A percentile compares a stretch with the other conserved stretches of the same genome.
These are phyloP conservation scores for Gypsophila paniculata DNA, from an alignment of 179 eudicot species.

Conservation along the genomic window DNA sequence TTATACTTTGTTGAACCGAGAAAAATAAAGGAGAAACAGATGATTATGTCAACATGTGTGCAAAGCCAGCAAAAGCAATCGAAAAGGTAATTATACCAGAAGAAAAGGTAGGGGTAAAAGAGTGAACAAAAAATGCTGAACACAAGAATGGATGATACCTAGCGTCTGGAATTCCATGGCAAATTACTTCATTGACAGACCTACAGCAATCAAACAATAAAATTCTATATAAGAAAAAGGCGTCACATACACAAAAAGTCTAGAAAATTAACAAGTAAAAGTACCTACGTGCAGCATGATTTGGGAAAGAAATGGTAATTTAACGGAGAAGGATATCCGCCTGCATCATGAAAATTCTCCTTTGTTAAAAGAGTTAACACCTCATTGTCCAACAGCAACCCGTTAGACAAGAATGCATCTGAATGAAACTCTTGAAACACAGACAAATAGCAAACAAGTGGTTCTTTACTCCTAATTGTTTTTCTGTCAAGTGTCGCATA, in stretches of 20 bases:
- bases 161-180: constrained; percentile 99
- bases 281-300: constrained; percentile 99
- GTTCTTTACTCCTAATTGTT: neutral
- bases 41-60: neutral
- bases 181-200: constrained; percentile 95
- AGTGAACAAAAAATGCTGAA: neutral
- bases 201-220: constrained; percentile 34
- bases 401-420: no score
- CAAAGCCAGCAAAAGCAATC: neutral
- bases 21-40: neutral
- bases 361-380: constrained; percentile 9
- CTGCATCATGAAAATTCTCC: constrained; percentile 38
- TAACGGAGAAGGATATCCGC: constrained; percentile 94
- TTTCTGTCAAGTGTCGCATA: neutral
- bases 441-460: neutral
- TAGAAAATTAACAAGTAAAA: constrained; percentile 31
- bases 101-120: neutral
- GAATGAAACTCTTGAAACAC: neutral
- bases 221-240: constrained; percentile 11
- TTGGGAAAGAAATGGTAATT: constrained; percentile 96
- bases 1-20: neutral
- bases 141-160: constrained; percentile 34
- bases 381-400: neutral
- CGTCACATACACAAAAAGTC: constrained; percentile 1
- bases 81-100: neutral